A percentile compares a stretch with the other conserved stretches of the same genome.
These are phyloP conservation scores for Heracleum sosnowskyi DNA, from an alignment of 129 eudicot species.

Conservation along the genomic window DNA sequence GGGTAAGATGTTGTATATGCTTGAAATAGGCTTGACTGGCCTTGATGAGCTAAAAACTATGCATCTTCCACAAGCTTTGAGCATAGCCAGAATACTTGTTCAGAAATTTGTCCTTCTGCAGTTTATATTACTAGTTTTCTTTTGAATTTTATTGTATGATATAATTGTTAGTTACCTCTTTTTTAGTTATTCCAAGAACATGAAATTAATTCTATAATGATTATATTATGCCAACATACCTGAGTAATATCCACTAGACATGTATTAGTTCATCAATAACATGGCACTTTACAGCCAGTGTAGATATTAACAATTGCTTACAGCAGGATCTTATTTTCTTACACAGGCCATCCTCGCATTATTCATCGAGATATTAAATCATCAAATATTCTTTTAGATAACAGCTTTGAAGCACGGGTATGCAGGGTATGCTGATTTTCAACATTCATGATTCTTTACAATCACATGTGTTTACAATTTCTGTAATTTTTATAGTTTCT, in stretches of 20 bases:
- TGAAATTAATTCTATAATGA: not conserved
- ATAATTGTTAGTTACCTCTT: not conserved
- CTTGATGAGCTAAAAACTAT: no score
- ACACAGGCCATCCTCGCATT: constrained; percentile 81
- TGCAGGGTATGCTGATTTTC: not conserved
- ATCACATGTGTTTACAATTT: not conserved
- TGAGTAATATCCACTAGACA: not conserved
- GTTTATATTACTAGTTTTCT: no score
- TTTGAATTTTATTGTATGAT: not conserved
- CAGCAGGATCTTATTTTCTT: not conserved
- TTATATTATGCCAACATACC: not conserved
- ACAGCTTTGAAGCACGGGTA: constrained; percentile 85
- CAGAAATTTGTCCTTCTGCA: no score
- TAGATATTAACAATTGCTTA: not conserved
- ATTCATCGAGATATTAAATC: constrained; percentile 97
- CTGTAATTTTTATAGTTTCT: not conserved
- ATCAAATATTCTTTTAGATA: constrained; percentile 79
- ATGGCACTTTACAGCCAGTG: not conserved
- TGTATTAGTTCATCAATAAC: not conserved
- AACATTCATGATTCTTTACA: not conserved
- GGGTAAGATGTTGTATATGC: no score
- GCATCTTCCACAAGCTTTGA: no score
- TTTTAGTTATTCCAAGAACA: not conserved
- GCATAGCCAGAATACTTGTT: no score
- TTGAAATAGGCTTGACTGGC: no score